Base-by-base conservation (phyloP, 2,329 filamentous ascomycete species). In the Fusarium pininemorale region DNA sequence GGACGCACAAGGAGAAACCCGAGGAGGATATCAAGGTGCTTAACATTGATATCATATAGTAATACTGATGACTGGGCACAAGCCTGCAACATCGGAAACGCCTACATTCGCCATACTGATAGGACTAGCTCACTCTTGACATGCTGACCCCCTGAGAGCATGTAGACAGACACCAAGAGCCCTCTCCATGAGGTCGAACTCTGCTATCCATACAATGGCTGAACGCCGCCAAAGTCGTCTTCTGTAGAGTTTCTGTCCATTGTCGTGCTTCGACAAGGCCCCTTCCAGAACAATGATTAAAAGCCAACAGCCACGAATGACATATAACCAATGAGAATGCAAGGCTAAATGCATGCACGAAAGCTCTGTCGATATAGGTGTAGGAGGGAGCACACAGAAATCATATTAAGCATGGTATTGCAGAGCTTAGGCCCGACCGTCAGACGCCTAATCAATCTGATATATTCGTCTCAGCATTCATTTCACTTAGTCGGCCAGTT, bases 11-110 rank as follows among this genome's bases (percentile, higher is more conserved):
- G 86, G 97, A 99, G 85, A 97, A 96, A 85, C 96, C 96, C 2
- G 94, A 97, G 82, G 95, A 98, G 79, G 96, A 99, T 81, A 95
- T 99, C 79, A 98, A 98, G 84, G 97, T 99, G 76, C 90, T 99
- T 66, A 98, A 94, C 81, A 97, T 99, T 77, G 89, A 91, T 77
- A 83, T 90, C 66, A 78, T 84, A 72, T 90, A 87, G 54, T 74
- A 68, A 42, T 38, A 28, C n/a, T 35, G 35, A 42, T 30, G 28
- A 15, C 37, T 16, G 24, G 15, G n/a, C 35, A 56, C 51, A 14
- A 51, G n/a, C 15, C 26, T 68, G 26, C 37, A 38, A 48, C n/a
- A 26, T 18, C 10, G 20, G 32, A 18, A 28, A 22, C 38, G 32
- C 20, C 22, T 28, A 22, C n/a, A 37, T 50, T 50, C 51, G 20